Evolutionary conservation across 202 grass and related monocot species (phyloP), one percentile per base, ranked within the genome.

Genomic region (Panicum virgatum): DNA sequence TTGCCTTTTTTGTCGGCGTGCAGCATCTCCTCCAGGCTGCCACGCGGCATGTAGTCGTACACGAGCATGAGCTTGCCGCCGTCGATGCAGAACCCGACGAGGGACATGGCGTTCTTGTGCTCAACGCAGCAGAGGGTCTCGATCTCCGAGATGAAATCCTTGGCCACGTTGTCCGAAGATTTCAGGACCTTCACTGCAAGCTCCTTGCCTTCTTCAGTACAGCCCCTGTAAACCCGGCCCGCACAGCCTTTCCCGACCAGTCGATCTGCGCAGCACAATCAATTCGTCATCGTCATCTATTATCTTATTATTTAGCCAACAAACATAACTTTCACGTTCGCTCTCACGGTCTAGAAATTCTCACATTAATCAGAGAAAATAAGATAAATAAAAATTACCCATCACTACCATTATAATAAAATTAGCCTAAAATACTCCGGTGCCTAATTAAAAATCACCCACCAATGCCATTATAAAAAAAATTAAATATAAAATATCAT

Each of bases 221-320:
- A 38, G 4, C 80, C 94, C 61, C 46, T 81, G 81, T 94, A 97
- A 14, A 97, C 90, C 58, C 19, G 30, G 77, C 94, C 88, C 19
- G 77, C 89, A 7, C 94, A 90, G 52, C 94, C 94, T 74, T 89
- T 97, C 39, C 94, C 94, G n/a, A 94, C 89, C 13, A 97, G 43
- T 14, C 62, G 72, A 16, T 85, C 94, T 97, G 67, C 73, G 46
- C 66, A 36, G n/a, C 40, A 27, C 48, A 40, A 36, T 7, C 46
- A 52, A n/a, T n/a, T n/a, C n/a, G n/a, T n/a, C n/a, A 14, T 45
- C 22, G 63, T 62, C 67, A 47, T 68, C n/a, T n/a, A n/a, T n/a
- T n/a, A n/a, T n/a, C n/a, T n/a, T n/a, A n/a, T n/a, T n/a, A n/a
- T n/a, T n/a, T n/a, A n/a, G n/a, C n/a, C n/a, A n/a, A n/a, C n/a